Percentiles rank a stretch among this genome's conserved stretches.
Evolutionary conservation across 192 early-diverging fungal species (phyloP).

Genomic region (Ambispora gerdemannii): DNA sequence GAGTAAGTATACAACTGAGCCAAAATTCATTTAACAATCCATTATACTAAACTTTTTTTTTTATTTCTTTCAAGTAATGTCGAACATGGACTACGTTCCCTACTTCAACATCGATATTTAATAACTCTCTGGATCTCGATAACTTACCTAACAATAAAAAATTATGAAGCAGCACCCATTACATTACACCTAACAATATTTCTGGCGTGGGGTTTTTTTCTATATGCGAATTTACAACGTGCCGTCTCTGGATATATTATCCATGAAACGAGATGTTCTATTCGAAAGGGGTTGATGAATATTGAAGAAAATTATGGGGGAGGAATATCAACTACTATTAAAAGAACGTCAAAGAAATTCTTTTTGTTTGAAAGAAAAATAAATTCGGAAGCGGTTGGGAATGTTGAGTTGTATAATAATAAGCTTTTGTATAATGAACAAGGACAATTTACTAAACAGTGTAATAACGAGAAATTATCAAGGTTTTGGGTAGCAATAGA

Average conservation of each 20-base stretch:
- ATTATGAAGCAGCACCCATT: background rate
- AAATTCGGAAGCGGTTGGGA: too few relatives aligned
- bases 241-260: background rate
- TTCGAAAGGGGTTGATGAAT: background rate
- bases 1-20: conserved; percentile 22
- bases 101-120: conserved; percentile 8
- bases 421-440: background rate
- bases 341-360: too few relatives aligned
- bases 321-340: background rate
- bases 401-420: too few relatives aligned
- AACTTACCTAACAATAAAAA: conserved; percentile 15
- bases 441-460: too few relatives aligned
- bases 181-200: background rate
- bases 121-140: background rate
- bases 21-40: background rate
- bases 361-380: too few relatives aligned
- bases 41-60: background rate
- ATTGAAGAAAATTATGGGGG: background rate
- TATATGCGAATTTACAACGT: background rate
- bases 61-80: conserved; percentile 3
- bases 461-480: background rate
- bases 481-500: conserved; percentile 20
- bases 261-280: background rate
- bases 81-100: background rate
- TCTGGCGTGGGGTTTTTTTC: conserved; percentile 2